Base-by-base conservation (phyloP, 208 protist genomes). In the Leishmania guyanensis region DNA sequence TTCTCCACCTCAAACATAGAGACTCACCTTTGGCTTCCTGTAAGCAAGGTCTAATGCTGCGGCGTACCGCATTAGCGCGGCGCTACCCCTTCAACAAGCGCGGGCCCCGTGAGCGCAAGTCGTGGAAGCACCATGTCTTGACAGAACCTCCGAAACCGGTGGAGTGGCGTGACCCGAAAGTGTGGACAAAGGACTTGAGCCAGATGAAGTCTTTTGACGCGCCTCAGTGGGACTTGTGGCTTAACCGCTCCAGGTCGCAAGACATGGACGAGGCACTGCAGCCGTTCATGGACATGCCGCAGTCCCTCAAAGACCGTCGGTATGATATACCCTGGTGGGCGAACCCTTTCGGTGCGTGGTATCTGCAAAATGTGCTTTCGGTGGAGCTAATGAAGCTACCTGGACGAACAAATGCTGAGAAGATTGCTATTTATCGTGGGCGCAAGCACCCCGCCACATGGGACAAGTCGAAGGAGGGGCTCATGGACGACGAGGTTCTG, bases 311-410 rank as follows among this genome's bases (percentile, higher is more conserved):
- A 80, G 91, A 97, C 79, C 92, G 95, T 68, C 91, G 94, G 66
- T 98, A 97, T 80, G 95, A 98, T 79, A 92, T 98, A 46, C 95
- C 95, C 46, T 98, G 95, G 95, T 98, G 95, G 94, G 95, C 95
- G 69, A 98, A 98, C 85, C 95, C 95, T 48, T 98, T 98, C 80
- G 95, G 95, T 56, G 94, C 94, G 39, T 98, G 95, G 94, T 98
- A 98, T 78, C 84, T 98, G 74, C 94, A 98, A 83, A 98, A 98
- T 80, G 89, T 98, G 58, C 91, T 98, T 48, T 94, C 94, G 10
- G 88, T 98, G 5, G 94, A 98, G 86, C 79, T 98, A 69, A 77
- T 98, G 77, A 97, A 95, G 82, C 89, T 97, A 46, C 92, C 94
- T 22, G 95, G 92, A 75, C 86, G 93, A 60, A 97, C 90, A 36